A percentile compares a stretch with the other conserved stretches of the same genome.
Conservation (phyloP, 768 basidiomycete genomes). For the Mycena capillaripes region DNA sequence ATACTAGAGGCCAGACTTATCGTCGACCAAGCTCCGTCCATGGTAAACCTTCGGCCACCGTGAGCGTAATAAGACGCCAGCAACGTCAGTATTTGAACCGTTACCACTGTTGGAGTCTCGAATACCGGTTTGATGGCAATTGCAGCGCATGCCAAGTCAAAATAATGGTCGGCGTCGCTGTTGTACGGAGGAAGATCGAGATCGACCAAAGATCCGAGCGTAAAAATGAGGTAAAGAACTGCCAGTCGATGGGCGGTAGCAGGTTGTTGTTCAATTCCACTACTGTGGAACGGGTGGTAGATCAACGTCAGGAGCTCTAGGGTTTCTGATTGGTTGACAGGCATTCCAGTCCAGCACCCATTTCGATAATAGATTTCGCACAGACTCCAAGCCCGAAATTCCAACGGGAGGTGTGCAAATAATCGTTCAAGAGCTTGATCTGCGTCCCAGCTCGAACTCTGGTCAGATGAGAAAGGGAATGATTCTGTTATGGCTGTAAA, state of each 20-base stretch:
- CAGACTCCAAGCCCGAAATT: constrained; percentile 56
- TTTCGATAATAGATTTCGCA: constrained; percentile 60
- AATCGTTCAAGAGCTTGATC: constrained; percentile 40
- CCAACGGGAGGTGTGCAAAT: constrained; percentile 47
- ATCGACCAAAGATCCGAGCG: constrained; percentile 38
- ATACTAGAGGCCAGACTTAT: constrained; percentile 49
- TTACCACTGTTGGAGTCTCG: constrained; percentile 54
- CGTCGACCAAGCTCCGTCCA: constrained; percentile 51
- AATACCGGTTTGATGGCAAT: constrained; percentile 54
- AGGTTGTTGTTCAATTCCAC: neutral
- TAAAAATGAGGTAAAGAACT: constrained; percentile 38
- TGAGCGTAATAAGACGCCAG: constrained; percentile 54
- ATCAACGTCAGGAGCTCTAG: constrained; percentile 47
- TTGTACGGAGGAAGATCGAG: constrained; percentile 44
- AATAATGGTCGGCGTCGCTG: constrained; percentile 60
- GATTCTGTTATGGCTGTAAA: constrained; percentile 33
- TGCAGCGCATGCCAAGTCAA: constrained; percentile 56
- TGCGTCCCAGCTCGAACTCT: constrained; percentile 30
- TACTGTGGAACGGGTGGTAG: neutral
- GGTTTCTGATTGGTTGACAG: constrained; percentile 61
- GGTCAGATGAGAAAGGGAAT: constrained; percentile 44
- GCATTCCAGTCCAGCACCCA: constrained; percentile 57
- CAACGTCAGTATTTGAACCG: constrained; percentile 54
- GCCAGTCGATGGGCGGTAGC: constrained; percentile 32
- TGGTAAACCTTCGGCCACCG: constrained; percentile 45